These are phyloP conservation scores for Fragilaria crotonensis DNA, from an alignment of 108 stramenopile species.

Conservation along the genomic window DNA sequence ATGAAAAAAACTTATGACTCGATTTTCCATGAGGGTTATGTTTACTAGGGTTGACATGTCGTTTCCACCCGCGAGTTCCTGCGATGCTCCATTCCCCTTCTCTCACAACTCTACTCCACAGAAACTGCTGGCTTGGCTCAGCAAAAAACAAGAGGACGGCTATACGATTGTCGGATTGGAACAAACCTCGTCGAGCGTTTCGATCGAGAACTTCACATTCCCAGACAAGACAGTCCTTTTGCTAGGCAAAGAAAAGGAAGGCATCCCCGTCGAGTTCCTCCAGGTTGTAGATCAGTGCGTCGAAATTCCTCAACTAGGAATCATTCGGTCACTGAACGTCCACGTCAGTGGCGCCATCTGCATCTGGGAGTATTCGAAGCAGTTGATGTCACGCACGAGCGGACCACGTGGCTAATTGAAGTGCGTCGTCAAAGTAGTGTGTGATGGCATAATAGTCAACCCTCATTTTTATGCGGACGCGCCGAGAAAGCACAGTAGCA, in stretches of 20 bases:
- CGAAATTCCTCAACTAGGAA: constrained; percentile 95
- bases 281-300: constrained; percentile 88
- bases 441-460: too few species aligned
- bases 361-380: constrained; percentile 92
- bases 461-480: too few species aligned
- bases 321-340: constrained; percentile 92
- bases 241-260: constrained; percentile 92
- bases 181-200: constrained; percentile 75
- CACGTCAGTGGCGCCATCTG: constrained; percentile 88
- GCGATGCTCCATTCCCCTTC: too few species aligned
- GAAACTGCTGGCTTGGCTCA: constrained; percentile 58
- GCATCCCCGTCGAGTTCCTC: constrained; percentile 84
- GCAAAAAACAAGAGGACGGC: constrained; percentile 52
- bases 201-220: constrained; percentile 50
- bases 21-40: too few species aligned
- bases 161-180: constrained; percentile 85
- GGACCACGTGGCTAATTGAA: too few species aligned
- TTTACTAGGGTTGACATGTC: too few species aligned
- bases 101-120: constrained; percentile 1
- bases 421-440: too few species aligned
- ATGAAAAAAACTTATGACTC: too few species aligned
- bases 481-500: too few species aligned
- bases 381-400: constrained; percentile 27
- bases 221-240: constrained; percentile 70
- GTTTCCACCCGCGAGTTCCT: too few species aligned